A percentile compares a stretch with the other conserved stretches of the same genome.
phyloP scores from a whole-genome alignment of 2,329 filamentous ascomycete genomes.

The Fusarium tupiense region DNA sequence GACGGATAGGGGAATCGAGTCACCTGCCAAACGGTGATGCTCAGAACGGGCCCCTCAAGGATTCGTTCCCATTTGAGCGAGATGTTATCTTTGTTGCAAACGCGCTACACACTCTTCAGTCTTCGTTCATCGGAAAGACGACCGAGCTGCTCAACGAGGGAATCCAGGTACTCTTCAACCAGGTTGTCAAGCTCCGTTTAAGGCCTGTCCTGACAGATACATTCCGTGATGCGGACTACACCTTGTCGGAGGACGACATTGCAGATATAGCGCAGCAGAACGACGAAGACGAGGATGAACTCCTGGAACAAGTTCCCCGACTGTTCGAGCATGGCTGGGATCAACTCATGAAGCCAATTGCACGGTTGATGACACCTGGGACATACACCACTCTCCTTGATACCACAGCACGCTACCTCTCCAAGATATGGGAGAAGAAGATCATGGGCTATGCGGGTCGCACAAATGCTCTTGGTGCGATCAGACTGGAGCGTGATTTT shows the following conservation, averaged over 20 bases:
- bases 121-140: slow-evolving; percentile 79
- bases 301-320: slow-evolving; percentile 75
- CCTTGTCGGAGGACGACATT: slow-evolving; percentile 70
- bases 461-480: slow-evolving; percentile 83
- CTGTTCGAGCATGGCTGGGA: slow-evolving; percentile 90
- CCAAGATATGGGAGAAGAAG: slow-evolving; percentile 84
- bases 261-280: slow-evolving; percentile 64
- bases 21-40: slow-evolving; percentile 49
- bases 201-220: slow-evolving; percentile 86
- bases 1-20: slow-evolving; percentile 64
- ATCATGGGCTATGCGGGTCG: slow-evolving; percentile 83
- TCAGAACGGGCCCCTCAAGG: slow-evolving; percentile 59
- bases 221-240: slow-evolving; percentile 92
- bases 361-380: slow-evolving; percentile 81
- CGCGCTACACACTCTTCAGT: slow-evolving; percentile 74
- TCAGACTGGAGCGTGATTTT: slow-evolving; percentile 86
- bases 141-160: slow-evolving; percentile 85
- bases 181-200: slow-evolving; percentile 85
- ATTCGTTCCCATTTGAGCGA: slow-evolving; percentile 82
- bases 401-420: slow-evolving; percentile 77
- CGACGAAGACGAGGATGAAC: slow-evolving; percentile 62
- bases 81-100: slow-evolving; percentile 77
- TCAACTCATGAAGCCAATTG: slow-evolving; percentile 83
- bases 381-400: slow-evolving; percentile 82
- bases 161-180: slow-evolving; percentile 84